phyloP scores from a whole-genome alignment of 805 yeast species.

The Kazachstania taianensis region DNA sequence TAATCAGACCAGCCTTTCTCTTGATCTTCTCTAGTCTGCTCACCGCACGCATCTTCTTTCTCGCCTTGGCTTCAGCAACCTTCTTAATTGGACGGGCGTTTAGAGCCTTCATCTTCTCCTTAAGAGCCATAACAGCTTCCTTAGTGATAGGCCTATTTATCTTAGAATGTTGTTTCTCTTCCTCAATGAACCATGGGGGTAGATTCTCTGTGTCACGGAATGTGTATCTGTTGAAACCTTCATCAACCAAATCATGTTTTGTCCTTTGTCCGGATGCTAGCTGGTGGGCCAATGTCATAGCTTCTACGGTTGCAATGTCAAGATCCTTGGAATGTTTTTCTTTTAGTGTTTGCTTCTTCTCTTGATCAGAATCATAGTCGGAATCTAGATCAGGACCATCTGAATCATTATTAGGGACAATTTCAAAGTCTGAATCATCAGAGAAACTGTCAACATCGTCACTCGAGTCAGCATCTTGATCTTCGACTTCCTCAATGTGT shows the following conservation, averaged over 20 bases:
- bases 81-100: conserved; percentile 98
- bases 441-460: conserved; percentile 17
- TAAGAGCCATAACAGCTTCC: conserved; percentile 75
- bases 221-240: conserved; percentile 84
- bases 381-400: conserved; percentile 29
- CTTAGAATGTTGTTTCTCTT: conserved; percentile 79
- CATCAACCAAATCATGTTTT: conserved; percentile 79
- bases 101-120: conserved; percentile 65
- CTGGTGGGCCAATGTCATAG: conserved; percentile 97
- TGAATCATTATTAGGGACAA: conserved; percentile 36
- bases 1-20: conserved; percentile 86
- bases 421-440: conserved; percentile 34
- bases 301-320: conserved; percentile 85
- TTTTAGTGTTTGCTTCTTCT: conserved; percentile 33
- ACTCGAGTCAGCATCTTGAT: conserved; percentile 9
- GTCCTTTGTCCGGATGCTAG: conserved; percentile 81
- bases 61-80: conserved; percentile 94
- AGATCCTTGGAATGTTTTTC: conserved; percentile 50
- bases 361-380: conserved; percentile 46
- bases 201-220: conserved; percentile 84
- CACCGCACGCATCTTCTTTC: conserved; percentile 89
- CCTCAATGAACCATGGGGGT: conserved; percentile 97
- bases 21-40: conserved; percentile 77
- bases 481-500: conserved; percentile 12
- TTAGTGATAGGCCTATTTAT: conserved; percentile 87